Evolutionary conservation across 2,329 filamentous ascomycete genomes (phyloP), one percentile per base, ranked within the genome.

Genomic region (Pseudopyrenochaeta lycopersici): DNA sequence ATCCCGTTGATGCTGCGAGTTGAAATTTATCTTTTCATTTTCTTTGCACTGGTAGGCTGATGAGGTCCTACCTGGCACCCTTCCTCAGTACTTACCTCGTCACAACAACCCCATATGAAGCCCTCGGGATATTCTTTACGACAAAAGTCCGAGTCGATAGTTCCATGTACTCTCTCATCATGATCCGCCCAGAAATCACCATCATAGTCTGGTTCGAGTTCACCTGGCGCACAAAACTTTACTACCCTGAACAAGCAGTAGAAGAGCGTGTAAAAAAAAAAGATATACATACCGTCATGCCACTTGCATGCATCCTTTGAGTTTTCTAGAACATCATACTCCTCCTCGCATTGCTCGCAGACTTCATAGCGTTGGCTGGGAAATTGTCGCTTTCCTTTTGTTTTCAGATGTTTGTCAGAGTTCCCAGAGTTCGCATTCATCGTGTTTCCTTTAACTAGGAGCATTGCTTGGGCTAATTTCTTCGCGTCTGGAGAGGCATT

Each of bases 21-120:
- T 27, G 23, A 27, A 27, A 27, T 27, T 9, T 40, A 53, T 32
- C 29, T 42, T 39, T 9, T 52, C 21, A 42, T 27, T 35, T 45
- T 52, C 46, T 54, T 60, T 14, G 36, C 39, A 9, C 36, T 23
- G 39, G 70, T 17, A 52, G 64, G 40, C 61, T 23, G 41, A 73
- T 62, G 55, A 68, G 74, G 20, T 52, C 48, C 33, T 63, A 46
- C 50, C 70, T 66, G 33, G 52, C 60, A 54, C 35, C 59, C 33
- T 38, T 33, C 11, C 11, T 49, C 21, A 27, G 10, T 21, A 27
- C 52, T 62, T 18, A 20, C 11, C 18, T 62, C 31, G 1, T 61
- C 43, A 47, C 71, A 75, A 44, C 72, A 75, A 15, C 32, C 23
- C 73, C 71, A 76, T 10, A 49, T 27, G 53, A 73, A 73, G 23